phyloP scores from a whole-genome alignment of 2,329 filamentous ascomycete genomes.

The Tolypocladium paradoxum region DNA sequence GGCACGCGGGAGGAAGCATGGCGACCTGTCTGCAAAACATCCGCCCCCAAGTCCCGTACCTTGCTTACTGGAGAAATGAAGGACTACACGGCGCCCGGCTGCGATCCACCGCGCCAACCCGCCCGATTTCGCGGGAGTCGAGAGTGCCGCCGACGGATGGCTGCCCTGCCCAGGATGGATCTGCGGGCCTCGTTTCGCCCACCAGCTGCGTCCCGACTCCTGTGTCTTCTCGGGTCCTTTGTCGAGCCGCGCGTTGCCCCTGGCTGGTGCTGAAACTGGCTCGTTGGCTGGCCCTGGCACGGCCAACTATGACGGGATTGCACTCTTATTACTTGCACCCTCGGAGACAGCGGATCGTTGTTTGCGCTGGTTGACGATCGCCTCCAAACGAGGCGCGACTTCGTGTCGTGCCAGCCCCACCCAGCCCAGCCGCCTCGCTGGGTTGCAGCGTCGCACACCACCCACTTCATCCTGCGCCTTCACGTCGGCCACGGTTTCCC shows the following conservation, averaged over 20 bases:
- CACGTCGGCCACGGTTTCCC: background rate
- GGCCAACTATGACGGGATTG: background rate
- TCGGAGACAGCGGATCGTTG: too few relatives aligned
- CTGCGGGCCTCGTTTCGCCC: background rate
- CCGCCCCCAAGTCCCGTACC: background rate
- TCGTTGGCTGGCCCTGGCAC: background rate
- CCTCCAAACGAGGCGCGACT: background rate
- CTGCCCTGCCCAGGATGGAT: background rate
- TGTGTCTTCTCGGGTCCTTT: background rate
- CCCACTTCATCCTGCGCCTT: background rate
- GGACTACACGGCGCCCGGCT: background rate
- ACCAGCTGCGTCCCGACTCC: background rate
- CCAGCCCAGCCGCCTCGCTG: background rate
- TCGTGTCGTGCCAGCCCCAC: background rate
- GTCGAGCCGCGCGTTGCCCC: background rate
- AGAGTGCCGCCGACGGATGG: background rate
- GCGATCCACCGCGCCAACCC: background rate
- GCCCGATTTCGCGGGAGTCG: background rate
- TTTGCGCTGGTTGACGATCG: background rate
- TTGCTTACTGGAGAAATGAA: background rate
- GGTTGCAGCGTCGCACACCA: background rate
- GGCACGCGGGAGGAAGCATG: background rate
- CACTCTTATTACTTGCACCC: too few relatives aligned
- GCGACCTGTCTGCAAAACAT: constrained; percentile 2
- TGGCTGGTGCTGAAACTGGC: background rate